A percentile compares a stretch with the other conserved stretches of the same genome.
phyloP scores from a whole-genome alignment of 2,329 filamentous ascomycete genomes.

The Aspergillus candidus region DNA sequence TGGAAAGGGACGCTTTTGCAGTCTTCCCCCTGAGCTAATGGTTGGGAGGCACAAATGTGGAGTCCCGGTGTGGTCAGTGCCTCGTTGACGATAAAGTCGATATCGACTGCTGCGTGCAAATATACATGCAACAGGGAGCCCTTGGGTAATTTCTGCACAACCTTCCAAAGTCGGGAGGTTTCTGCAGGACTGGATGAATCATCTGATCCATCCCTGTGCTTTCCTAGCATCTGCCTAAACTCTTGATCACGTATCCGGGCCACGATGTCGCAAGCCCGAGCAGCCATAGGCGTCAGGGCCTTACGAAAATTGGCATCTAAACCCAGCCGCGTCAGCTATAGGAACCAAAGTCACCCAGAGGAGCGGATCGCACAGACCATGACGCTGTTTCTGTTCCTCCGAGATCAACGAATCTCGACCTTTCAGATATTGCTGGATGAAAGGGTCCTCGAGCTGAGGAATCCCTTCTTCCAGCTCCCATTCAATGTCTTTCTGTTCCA shows the following conservation, averaged over 20 bases:
- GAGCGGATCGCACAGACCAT: constrained; percentile 50
- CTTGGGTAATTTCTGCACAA: constrained; percentile 82
- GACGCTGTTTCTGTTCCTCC: constrained; percentile 75
- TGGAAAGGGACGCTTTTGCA: constrained; percentile 51
- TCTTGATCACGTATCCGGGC: constrained; percentile 73
- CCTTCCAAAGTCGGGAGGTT: constrained; percentile 74
- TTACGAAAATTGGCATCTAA: constrained; percentile 29
- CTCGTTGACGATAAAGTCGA: constrained; percentile 69
- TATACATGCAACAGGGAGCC: constrained; percentile 68
- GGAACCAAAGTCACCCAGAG: background rate
- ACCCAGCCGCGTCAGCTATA: constrained; percentile 2
- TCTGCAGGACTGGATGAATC: constrained; percentile 53
- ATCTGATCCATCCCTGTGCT: no score
- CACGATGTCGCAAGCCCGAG: constrained; percentile 72
- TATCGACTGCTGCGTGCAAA: constrained; percentile 84
- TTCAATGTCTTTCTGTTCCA: constrained; percentile 16
- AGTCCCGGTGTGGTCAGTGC: constrained; percentile 67
- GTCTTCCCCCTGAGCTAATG: constrained; percentile 51
- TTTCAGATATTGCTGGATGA: constrained; percentile 73
- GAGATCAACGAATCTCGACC: constrained; percentile 69
- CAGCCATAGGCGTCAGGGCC: constrained; percentile 69
- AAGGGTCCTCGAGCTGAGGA: constrained; percentile 57
- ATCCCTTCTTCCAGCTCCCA: constrained; percentile 40
- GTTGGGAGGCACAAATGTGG: constrained; percentile 56
- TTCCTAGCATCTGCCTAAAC: constrained; percentile 45